phyloP scores from a whole-genome alignment of 108 stramenopile species.

The Nitzschia palea region DNA sequence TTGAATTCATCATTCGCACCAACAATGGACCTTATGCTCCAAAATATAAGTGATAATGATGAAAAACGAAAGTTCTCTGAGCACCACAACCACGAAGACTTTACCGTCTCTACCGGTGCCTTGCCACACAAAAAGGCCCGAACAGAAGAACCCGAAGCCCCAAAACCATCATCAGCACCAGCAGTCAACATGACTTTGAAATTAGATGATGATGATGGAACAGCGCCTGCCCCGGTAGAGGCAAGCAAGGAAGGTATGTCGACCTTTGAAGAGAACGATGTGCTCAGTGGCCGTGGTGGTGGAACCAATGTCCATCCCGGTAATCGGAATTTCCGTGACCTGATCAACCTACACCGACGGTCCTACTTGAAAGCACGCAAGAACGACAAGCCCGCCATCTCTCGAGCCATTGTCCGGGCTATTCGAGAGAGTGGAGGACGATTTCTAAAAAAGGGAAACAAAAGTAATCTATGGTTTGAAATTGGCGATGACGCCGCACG shows the following conservation, averaged over 20 bases:
- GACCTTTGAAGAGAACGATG: constrained; percentile 62
- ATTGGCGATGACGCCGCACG: constrained; percentile 70
- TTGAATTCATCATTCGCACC: not conserved
- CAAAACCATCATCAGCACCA: not conserved
- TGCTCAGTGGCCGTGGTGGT: constrained; percentile 73
- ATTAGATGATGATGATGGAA: not conserved
- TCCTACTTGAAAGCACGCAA: constrained; percentile 43
- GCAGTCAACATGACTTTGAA: constrained; percentile 10
- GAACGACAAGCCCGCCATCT: constrained; percentile 63
- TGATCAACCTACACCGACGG: constrained; percentile 35
- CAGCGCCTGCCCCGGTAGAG: constrained; percentile 7
- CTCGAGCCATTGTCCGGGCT: constrained; percentile 59
- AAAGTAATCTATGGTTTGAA: constrained; percentile 56
- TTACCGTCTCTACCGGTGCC: not conserved
- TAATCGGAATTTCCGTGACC: constrained; percentile 53
- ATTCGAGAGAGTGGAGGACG: constrained; percentile 66
- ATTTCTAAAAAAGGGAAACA: constrained; percentile 75
- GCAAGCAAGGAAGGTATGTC: constrained; percentile 50
- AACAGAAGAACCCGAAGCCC: not conserved
- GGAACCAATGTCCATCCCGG: constrained; percentile 55
- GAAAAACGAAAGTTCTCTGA: not conserved
- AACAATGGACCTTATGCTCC: not conserved
- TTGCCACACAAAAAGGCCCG: constrained; percentile 2
- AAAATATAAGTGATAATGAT: not conserved
- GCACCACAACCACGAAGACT: too few relatives aligned